These are phyloP conservation scores for Eimeria tenella DNA, from an alignment of 169 alveolate genomes.

Conservation along the genomic window DNA sequence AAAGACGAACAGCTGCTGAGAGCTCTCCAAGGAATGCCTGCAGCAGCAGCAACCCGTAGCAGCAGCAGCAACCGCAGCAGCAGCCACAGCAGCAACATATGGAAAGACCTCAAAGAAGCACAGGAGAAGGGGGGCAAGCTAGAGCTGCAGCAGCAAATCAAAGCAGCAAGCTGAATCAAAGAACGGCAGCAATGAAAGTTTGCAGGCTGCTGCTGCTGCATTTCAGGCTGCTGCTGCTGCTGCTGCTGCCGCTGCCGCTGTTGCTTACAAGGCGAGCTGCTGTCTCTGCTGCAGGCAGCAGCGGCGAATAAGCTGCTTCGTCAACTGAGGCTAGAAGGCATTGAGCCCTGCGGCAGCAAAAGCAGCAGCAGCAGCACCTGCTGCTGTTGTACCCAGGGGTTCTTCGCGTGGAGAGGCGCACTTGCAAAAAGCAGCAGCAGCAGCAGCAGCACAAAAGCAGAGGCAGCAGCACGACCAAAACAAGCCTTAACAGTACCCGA, in stretches of 20 bases:
- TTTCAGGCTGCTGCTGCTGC: neutral
- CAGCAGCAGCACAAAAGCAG: slow-evolving; percentile 60
- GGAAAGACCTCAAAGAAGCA: neutral
- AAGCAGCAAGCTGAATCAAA: neutral
- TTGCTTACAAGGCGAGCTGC: slow-evolving; percentile 52
- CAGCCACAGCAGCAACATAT: neutral
- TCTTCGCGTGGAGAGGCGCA: neutral
- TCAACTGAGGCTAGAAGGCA: slow-evolving; percentile 34
- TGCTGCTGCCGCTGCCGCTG: slow-evolving; percentile 10
- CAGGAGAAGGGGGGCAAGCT: too few relatives aligned
- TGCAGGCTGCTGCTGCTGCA: neutral
- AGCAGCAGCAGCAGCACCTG: slow-evolving; percentile 30
- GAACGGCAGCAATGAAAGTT: neutral
- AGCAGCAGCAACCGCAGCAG: slow-evolving; percentile 20
- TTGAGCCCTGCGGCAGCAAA: slow-evolving; percentile 35
- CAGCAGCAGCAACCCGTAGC: slow-evolving; percentile 59
- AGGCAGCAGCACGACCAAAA: neutral
- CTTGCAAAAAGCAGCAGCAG: slow-evolving; percentile 14
- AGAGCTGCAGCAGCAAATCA: neutral
- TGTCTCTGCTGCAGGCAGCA: slow-evolving; percentile 38
- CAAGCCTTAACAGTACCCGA: neutral
- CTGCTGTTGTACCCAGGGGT: neutral
- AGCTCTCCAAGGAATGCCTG: slow-evolving; percentile 57
- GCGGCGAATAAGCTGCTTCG: slow-evolving; percentile 20
- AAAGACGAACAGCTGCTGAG: slow-evolving; percentile 51